These are phyloP conservation scores for Pseudomonodictys pantanalensis DNA, from an alignment of 495 filamentous ascomycete species.

Conservation along the genomic window DNA sequence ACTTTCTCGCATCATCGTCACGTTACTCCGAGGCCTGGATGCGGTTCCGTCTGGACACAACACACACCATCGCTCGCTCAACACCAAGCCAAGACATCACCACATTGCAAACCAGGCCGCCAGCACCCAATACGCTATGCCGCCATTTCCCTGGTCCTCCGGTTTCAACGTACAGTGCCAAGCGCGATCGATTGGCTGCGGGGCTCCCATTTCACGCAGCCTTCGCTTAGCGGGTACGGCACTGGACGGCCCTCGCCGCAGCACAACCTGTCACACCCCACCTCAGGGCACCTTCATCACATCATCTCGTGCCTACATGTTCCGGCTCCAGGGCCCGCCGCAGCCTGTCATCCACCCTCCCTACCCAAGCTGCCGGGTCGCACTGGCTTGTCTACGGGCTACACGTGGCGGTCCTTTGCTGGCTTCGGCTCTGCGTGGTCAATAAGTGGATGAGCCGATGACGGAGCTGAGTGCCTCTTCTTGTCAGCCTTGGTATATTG, in stretches of 20 bases:
- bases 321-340: neutral
- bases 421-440: conserved; percentile 25
- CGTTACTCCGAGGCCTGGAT: conserved; percentile 8
- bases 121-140: neutral
- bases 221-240: conserved; percentile 30
- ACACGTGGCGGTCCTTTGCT: conserved; percentile 32
- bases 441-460: conserved; percentile 27
- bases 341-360: conserved; percentile 4
- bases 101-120: conserved; percentile 8
- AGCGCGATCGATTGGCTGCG: conserved; percentile 20
- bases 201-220: conserved; percentile 14
- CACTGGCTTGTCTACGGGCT: conserved; percentile 2
- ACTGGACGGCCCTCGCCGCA: conserved; percentile 31
- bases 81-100: conserved; percentile 31
- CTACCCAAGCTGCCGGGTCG: conserved; percentile 2
- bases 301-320: neutral
- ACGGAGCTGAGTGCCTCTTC: conserved; percentile 19
- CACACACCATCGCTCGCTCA: conserved; percentile 17
- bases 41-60: conserved; percentile 4
- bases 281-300: conserved; percentile 11
- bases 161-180: conserved; percentile 29
- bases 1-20: conserved; percentile 11
- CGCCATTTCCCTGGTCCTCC: conserved; percentile 2
- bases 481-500: conserved; percentile 1
- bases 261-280: conserved; percentile 29